Evolutionary conservation across 73 alveolate genomes (phyloP).

Genomic region (Tetrahymena malaccensis): DNA sequence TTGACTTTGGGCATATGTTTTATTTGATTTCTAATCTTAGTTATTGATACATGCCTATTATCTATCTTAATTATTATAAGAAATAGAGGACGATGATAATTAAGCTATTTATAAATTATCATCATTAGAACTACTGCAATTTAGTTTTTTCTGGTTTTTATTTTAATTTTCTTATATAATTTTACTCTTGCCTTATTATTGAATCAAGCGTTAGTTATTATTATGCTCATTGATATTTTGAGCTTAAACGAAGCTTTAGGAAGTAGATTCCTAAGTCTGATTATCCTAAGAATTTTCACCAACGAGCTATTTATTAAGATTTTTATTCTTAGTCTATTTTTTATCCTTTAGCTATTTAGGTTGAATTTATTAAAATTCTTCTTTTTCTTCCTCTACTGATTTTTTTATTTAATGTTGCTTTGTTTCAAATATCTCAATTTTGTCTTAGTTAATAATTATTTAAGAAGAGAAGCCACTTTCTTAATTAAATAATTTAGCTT

Average conservation of each 20-base stretch:
- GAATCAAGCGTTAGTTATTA: background rate
- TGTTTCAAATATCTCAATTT: background rate
- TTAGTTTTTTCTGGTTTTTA: background rate
- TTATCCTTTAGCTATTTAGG: too few relatives aligned
- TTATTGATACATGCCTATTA: too few relatives aligned
- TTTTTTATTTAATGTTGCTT: too few relatives aligned
- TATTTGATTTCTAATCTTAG: background rate
- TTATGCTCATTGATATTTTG: background rate
- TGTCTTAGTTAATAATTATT: background rate
- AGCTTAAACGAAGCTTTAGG: too few relatives aligned
- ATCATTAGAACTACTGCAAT: background rate
- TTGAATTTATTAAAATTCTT: background rate
- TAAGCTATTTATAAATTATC: background rate
- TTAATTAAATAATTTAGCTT: background rate
- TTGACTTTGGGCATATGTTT: background rate
- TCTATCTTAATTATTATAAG: background rate
- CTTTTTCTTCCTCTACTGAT: background rate
- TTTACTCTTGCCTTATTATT: background rate
- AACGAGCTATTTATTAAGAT: too few relatives aligned
- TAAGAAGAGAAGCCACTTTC: background rate
- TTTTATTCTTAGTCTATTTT: background rate
- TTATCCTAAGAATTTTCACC: too few relatives aligned
- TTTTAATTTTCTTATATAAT: too few relatives aligned
- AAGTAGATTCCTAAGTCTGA: too few relatives aligned
- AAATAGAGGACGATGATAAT: background rate